Conservation (phyloP, 805 yeast genomes). For the Vanderwaltozyma polyspora region DNA sequence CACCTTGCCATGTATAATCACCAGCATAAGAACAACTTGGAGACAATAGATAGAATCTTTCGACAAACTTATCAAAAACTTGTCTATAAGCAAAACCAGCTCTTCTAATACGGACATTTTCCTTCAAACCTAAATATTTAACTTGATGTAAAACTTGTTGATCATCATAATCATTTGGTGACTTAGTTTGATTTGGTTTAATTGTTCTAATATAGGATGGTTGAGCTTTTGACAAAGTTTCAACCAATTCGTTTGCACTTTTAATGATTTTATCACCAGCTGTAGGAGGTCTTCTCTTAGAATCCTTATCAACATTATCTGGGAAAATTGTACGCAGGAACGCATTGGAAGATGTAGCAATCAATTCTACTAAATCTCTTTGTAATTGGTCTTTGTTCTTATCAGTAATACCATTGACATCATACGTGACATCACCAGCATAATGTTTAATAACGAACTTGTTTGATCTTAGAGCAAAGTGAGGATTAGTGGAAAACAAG, state of each 20-base stretch:
- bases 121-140: conserved; percentile 90
- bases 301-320: conserved; percentile 49
- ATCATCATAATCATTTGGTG: conserved; percentile 81
- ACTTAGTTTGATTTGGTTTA: conserved; percentile 89
- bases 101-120: conserved; percentile 92
- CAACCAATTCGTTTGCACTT: conserved; percentile 84
- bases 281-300: conserved; percentile 82
- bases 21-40: conserved; percentile 89
- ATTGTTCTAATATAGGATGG: conserved; percentile 97
- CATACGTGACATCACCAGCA: conserved; percentile 97
- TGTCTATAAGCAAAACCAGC: conserved; percentile 98
- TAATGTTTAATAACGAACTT: conserved; percentile 90
- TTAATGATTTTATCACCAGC: conserved; percentile 90
- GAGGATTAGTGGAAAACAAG: conserved; percentile 69
- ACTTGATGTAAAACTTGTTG: conserved; percentile 90
- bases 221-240: conserved; percentile 77
- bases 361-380: conserved; percentile 73
- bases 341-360: conserved; percentile 56
- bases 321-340: conserved; percentile 58
- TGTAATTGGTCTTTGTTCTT: conserved; percentile 91
- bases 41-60: conserved; percentile 80
- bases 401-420: conserved; percentile 82
- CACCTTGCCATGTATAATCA: conserved; percentile 57
- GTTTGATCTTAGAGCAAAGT: conserved; percentile 77
- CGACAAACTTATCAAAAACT: conserved; percentile 91